These are phyloP conservation scores for Mortierella sp. DNA, from an alignment of 371 early-diverging fungal species.

Conservation along the genomic window DNA sequence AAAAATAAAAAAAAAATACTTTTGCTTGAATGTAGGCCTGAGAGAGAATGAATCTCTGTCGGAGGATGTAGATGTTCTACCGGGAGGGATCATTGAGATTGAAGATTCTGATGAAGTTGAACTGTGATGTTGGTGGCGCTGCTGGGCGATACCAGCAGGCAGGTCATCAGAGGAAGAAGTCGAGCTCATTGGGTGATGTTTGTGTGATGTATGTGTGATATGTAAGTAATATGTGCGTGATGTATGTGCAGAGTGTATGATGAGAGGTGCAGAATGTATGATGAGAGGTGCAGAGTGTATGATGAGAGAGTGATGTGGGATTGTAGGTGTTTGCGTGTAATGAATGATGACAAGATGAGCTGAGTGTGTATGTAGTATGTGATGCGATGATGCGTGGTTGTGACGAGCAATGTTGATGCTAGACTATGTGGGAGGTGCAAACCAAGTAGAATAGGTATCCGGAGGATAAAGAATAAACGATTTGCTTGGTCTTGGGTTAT, in stretches of 20 bases:
- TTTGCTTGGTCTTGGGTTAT: neutral
- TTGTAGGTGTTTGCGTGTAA: no score
- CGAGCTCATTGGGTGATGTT: neutral
- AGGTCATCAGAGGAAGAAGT: conserved; percentile 6
- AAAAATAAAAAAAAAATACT: conserved; percentile 14
- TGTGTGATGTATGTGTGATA: neutral
- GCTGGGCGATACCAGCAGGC: neutral
- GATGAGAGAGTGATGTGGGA: no score
- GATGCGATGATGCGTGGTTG: neutral
- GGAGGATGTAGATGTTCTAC: conserved; percentile 35
- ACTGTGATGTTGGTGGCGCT: conserved; percentile 9
- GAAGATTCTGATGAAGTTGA: conserved; percentile 10
- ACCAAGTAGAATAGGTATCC: neutral
- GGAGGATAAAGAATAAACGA: conserved; percentile 2
- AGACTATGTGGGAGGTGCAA: no score
- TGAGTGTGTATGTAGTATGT: no score
- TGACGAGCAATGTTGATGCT: neutral
- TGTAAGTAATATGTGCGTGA: neutral
- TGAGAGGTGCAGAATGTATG: no score
- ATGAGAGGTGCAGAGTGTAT: no score
- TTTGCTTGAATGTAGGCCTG: conserved; percentile 55
- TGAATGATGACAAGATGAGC: no score
- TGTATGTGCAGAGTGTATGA: no score
- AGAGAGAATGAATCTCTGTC: conserved; percentile 50
- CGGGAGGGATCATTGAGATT: conserved; percentile 3